Base-by-base conservation (phyloP, 306 rosid genomes). In the Sphenostylis stenocarpa region DNA sequence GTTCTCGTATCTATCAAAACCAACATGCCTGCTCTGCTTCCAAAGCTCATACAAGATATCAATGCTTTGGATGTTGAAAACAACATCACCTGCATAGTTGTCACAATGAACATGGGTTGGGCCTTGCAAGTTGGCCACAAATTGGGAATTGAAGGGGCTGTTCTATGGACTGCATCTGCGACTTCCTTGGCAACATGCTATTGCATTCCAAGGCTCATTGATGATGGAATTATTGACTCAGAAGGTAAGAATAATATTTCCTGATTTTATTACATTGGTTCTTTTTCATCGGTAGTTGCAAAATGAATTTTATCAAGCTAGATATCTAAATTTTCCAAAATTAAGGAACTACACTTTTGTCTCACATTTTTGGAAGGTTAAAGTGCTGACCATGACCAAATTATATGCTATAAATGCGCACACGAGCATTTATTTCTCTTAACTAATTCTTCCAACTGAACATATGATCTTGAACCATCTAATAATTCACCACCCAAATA, bases 11-110 rank as follows among this genome's bases (percentile, higher is more conserved):
- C 84, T 4, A 52, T 79, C 6, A 53, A 38, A 15, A 52, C 14
- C 13, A 69, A 67, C 49, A 76, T 86, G 85, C 90, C 81, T 34
- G 11, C 63, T 58, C 6, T 57, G 81, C 77, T 88, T 65, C 88
- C 77, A n/a, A 85, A 88, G 84, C 84, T 88, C 41, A 70, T 84
- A 43, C 4, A 36, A 28, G 71, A 65, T 20, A 72, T 81, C 45
- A 77, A 83, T 64, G 68, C 61, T 47, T 48, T 34, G 67, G 61
- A 57, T 62, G 49, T 0, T 15, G 52, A 47, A 15, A 65, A 55
- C 39, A 41, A 44, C 1, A 80, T 88, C 53, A 65, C 47, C 3
- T 70, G 90, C 45, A 38, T 86, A 4, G n/a, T 88, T 47, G 75
- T 80, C 3, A 73, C 85, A 33, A 11, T 14, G 8, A 28, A 15